Evolutionary conservation across 108 stramenopile genomes (phyloP).

Genomic region (Nitzschia sp.): DNA sequence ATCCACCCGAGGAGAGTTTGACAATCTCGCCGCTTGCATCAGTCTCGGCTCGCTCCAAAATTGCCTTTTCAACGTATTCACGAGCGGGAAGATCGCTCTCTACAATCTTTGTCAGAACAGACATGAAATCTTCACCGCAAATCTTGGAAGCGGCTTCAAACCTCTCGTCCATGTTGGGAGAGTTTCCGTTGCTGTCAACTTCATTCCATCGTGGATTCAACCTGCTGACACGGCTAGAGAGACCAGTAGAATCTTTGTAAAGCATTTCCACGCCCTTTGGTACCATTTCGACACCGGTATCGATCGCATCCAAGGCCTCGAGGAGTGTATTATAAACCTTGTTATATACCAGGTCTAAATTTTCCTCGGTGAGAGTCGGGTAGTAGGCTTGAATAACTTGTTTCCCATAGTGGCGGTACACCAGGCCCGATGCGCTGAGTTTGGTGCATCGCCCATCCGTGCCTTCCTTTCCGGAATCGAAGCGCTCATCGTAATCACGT

Average conservation of each 20-base stretch:
- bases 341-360: constrained; percentile 61
- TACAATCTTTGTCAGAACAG: constrained; percentile 74
- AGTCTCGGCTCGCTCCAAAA: constrained; percentile 56
- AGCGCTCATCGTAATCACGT: constrained; percentile 86
- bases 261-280: constrained; percentile 41
- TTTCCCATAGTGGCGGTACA: constrained; percentile 96
- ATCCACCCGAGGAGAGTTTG: constrained; percentile 66
- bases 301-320: constrained; percentile 98
- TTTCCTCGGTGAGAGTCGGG: constrained; percentile 52
- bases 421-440: constrained; percentile 91
- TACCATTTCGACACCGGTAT: constrained; percentile 94
- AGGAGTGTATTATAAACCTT: constrained; percentile 89
- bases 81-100: constrained; percentile 92
- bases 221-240: constrained; percentile 82
- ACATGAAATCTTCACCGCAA: constrained; percentile 88
- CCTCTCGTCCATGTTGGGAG: constrained; percentile 74
- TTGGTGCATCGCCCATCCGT: constrained; percentile 71
- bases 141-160: constrained; percentile 88
- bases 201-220: constrained; percentile 97
- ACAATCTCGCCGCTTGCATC: constrained; percentile 88
- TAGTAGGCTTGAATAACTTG: constrained; percentile 82
- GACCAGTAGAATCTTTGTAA: constrained; percentile 87
- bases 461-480: constrained; percentile 50
- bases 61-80: constrained; percentile 77
- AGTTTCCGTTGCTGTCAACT: constrained; percentile 46